Percentiles rank a stretch among this genome's conserved stretches.
These are phyloP conservation scores for Plasmodium blacklocki DNA, from an alignment of 169 alveolate species.

Conservation along the genomic window DNA sequence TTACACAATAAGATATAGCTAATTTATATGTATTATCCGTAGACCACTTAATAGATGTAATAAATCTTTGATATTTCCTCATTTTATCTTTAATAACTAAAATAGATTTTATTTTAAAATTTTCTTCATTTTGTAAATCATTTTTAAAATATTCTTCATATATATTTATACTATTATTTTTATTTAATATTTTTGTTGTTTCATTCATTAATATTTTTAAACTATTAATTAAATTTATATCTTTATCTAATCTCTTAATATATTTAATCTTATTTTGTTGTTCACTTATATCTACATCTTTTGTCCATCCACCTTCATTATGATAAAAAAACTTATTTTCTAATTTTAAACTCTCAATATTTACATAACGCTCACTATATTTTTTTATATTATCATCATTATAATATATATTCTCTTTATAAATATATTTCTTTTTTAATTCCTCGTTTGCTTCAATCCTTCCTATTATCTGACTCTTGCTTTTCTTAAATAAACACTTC, in stretches of 20 bases:
- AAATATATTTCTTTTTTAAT: constrained; percentile 38
- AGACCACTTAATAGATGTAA: constrained; percentile 70
- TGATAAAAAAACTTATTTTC: constrained; percentile 72
- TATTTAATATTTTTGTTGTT: constrained; percentile 61
- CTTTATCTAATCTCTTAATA: constrained; percentile 50
- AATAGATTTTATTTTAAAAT: constrained; percentile 63
- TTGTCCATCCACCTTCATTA: constrained; percentile 74
- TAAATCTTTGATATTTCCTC: constrained; percentile 31
- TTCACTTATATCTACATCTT: constrained; percentile 61
- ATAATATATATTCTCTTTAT: constrained; percentile 40
- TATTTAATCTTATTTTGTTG: constrained; percentile 63
- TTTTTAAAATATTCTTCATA: constrained; percentile 61
- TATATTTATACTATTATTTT: constrained; percentile 70
- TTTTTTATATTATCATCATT: constrained; percentile 66
- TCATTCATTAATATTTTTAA: constrained; percentile 59
- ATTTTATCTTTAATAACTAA: constrained; percentile 41
- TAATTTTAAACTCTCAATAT: constrained; percentile 58
- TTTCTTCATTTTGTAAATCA: constrained; percentile 43
- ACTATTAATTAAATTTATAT: constrained; percentile 56
- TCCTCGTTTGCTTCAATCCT: constrained; percentile 39
- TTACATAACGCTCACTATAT: constrained; percentile 36
- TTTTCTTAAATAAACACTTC: constrained; percentile 24
- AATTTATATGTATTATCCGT: constrained; percentile 40
- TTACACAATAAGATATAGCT: constrained; percentile 72
- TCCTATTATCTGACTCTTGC: constrained; percentile 46